Conservation (phyloP, 345 rosid species). For the Gossypium thurberi region DNA sequence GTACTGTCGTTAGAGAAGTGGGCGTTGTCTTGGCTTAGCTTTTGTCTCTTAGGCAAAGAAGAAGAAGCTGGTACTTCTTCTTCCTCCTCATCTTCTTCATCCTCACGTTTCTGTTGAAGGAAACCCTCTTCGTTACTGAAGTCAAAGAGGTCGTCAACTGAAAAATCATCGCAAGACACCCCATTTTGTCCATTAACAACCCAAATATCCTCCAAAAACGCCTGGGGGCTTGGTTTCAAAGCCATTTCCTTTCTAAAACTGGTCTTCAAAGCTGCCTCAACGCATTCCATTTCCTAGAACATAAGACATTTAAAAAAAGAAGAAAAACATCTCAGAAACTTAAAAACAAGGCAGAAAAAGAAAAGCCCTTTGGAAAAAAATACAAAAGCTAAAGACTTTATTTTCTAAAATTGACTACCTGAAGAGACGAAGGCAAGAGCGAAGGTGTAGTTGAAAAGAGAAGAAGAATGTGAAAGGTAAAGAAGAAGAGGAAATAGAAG, state of each 20-base stretch:
- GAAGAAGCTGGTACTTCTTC: conserved; percentile 14
- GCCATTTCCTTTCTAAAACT: conserved; percentile 54
- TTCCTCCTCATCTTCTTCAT: conserved; percentile 10
- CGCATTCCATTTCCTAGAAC: conserved; percentile 49
- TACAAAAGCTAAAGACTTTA: neutral
- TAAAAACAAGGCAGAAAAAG: neutral
- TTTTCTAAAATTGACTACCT: conserved; percentile 16
- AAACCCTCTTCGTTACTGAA: conserved; percentile 61
- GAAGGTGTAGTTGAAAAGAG: conserved; percentile 17
- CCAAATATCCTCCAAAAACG: conserved; percentile 31
- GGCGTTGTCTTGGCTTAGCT: conserved; percentile 11
- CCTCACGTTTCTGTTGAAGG: conserved; percentile 18
- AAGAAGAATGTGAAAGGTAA: conserved; percentile 16
- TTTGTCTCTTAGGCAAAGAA: conserved; percentile 16
- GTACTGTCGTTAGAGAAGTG: conserved; percentile 9
- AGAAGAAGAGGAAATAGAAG: conserved; percentile 19
- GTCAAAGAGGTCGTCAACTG: conserved; percentile 75
- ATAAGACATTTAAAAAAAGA: neutral
- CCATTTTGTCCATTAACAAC: conserved; percentile 32
- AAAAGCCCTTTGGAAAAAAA: neutral
- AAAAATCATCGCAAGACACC: conserved; percentile 49
- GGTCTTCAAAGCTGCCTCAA: conserved; percentile 61
- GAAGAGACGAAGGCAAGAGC: conserved; percentile 14
- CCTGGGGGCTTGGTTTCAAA: conserved; percentile 31
- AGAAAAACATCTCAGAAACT: neutral